A percentile compares a stretch with the other conserved stretches of the same genome.
Evolutionary conservation across 257 asterid species (phyloP).

Genomic region (Nicotiana tomentosiformis): DNA sequence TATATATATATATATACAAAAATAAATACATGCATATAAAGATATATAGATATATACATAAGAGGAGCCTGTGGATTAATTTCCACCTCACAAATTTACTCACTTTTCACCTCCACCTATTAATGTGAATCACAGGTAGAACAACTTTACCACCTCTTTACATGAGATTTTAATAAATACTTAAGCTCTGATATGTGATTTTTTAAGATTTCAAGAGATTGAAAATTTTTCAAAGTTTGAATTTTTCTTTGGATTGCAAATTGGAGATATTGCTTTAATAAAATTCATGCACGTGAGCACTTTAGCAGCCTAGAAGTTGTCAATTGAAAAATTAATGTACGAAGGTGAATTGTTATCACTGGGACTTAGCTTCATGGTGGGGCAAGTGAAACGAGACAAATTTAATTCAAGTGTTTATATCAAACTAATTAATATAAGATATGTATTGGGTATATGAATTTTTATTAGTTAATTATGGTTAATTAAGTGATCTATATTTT

Average conservation of each 20-base stretch:
- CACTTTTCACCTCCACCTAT: slow-evolving; percentile 49
- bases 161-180: slow-evolving; percentile 74
- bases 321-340: background rate
- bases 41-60: background rate
- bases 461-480: too few species aligned
- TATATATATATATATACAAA: slow-evolving; percentile 12
- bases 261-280: background rate
- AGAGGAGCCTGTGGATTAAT: slow-evolving; percentile 88
- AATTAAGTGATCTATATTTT: too few species aligned
- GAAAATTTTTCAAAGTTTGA: slow-evolving; percentile 41
- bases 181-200: slow-evolving; percentile 34
- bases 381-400: background rate
- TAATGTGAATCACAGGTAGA: slow-evolving; percentile 82
- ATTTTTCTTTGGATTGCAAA: slow-evolving; percentile 21
- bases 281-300: slow-evolving; percentile 5
- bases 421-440: too few species aligned
- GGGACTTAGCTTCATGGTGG: background rate
- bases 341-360: too few species aligned
- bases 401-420: too few species aligned
- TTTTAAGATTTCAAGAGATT: background rate
- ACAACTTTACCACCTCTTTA: slow-evolving; percentile 57
- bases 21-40: background rate
- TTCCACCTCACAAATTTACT: slow-evolving; percentile 51
- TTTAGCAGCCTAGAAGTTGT: slow-evolving; percentile 5
- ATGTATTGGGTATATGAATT: too few species aligned